A percentile compares a stretch with the other conserved stretches of the same genome.
phyloP scores from a whole-genome alignment of 805 yeast species.

The Suhomyces emberorum region DNA sequence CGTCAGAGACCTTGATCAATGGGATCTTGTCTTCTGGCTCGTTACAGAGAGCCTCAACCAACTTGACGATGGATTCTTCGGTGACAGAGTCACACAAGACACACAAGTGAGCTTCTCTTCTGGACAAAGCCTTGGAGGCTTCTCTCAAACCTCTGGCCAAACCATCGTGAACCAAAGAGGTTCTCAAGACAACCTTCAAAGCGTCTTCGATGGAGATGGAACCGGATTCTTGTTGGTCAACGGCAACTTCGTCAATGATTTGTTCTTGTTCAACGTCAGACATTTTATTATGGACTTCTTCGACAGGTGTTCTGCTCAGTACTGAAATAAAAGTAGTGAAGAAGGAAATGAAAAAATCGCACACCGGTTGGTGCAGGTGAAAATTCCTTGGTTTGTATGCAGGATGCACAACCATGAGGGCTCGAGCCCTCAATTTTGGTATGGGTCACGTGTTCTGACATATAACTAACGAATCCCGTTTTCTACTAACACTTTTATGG shows the following conservation, averaged over 20 bases:
- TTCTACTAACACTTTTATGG: no score
- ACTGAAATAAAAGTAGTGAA: conserved; percentile 6
- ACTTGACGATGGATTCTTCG: conserved; percentile 93
- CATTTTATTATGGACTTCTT: conserved; percentile 70
- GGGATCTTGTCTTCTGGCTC: conserved; percentile 96
- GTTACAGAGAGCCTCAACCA: conserved; percentile 99
- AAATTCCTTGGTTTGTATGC: no score
- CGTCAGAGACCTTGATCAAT: conserved; percentile 98
- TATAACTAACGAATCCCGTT: no score
- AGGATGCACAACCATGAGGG: conserved; percentile 11
- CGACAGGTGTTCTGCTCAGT: conserved; percentile 50
- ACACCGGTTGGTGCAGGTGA: not conserved
- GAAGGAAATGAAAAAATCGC: not conserved
- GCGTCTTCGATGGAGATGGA: conserved; percentile 97
- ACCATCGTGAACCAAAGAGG: conserved; percentile 97
- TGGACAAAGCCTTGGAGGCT: conserved; percentile 97
- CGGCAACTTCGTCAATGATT: conserved; percentile 78
- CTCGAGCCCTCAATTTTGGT: conserved; percentile 13
- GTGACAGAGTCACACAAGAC: conserved; percentile 98
- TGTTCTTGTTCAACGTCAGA: conserved; percentile 93
- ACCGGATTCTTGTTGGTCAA: conserved; percentile 80
- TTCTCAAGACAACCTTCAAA: conserved; percentile 95
- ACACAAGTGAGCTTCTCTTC: conserved; percentile 97
- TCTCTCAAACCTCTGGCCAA: conserved; percentile 99
- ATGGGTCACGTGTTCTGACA: not conserved